Conservation (phyloP, 805 yeast species). For the Hanseniaspora mollemarum region DNA sequence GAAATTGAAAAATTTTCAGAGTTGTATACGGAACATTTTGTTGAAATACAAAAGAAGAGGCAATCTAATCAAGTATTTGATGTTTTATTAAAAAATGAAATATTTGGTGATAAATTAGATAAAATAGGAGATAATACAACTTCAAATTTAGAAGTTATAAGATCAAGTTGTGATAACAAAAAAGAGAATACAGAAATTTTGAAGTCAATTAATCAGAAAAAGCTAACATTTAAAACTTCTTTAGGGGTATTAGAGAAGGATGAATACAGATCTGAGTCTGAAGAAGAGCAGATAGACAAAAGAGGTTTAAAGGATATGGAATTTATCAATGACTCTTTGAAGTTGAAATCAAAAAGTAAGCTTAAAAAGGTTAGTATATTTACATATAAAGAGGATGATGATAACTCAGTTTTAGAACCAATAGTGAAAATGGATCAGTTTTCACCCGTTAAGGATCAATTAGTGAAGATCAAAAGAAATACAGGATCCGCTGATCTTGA, state of each 20-base stretch:
- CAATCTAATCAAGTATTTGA: constrained; percentile 84
- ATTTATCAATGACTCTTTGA: neutral
- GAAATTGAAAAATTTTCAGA: constrained; percentile 17
- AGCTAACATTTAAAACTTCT: neutral
- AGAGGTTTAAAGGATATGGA: neutral
- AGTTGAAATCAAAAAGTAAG: neutral
- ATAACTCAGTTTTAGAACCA: neutral
- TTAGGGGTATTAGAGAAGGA: neutral
- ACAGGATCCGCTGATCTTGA: neutral
- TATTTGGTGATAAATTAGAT: constrained; percentile 80
- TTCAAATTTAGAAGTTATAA: neutral
- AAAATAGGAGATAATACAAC: constrained; percentile 20
- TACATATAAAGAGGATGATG: neutral
- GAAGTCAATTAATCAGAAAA: neutral
- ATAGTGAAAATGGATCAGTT: neutral
- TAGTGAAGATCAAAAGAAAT: neutral
- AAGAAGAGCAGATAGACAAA: neutral
- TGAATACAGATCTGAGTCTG: neutral
- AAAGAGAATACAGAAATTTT: neutral
- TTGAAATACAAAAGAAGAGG: constrained; percentile 42
- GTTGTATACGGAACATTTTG: constrained; percentile 14
- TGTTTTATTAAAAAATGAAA: constrained; percentile 72
- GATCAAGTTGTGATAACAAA: neutral
- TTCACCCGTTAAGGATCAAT: neutral
- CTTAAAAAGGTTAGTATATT: neutral